Percentiles rank a stretch among this genome's conserved stretches.
These are phyloP conservation scores for Coniochaeta sp. DNA, from an alignment of 2,329 filamentous ascomycete genomes.

Conservation along the genomic window DNA sequence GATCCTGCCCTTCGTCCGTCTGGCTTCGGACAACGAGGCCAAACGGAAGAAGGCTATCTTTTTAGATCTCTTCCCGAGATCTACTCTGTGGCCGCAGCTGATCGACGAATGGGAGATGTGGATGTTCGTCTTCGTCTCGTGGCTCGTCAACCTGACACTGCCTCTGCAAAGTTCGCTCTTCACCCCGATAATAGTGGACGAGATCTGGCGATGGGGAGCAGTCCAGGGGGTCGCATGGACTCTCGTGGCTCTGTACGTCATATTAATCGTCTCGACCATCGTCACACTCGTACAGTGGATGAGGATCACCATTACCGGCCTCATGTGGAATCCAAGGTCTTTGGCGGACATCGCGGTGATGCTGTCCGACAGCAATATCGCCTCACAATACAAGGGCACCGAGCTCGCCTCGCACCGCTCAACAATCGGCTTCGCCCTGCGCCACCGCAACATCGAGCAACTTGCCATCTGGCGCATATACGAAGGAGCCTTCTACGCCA, in stretches of 20 bases:
- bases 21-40: slow-evolving; percentile 58
- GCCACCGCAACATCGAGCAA: slow-evolving; percentile 55
- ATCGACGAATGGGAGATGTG: slow-evolving; percentile 60
- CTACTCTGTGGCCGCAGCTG: slow-evolving; percentile 57
- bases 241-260: slow-evolving; percentile 64
- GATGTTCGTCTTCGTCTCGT: slow-evolving; percentile 60
- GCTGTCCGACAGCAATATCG: slow-evolving; percentile 71
- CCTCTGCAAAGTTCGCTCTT: slow-evolving; percentile 77
- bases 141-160: slow-evolving; percentile 72
- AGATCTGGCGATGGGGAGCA: slow-evolving; percentile 70
- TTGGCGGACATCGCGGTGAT: slow-evolving; percentile 76
- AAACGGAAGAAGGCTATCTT: slow-evolving; percentile 60
- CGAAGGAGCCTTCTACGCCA: slow-evolving; percentile 69
- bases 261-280: slow-evolving; percentile 52
- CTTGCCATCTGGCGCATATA: slow-evolving; percentile 83
- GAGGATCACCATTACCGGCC: slow-evolving; percentile 57
- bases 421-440: slow-evolving; percentile 46
- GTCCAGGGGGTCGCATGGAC: slow-evolving; percentile 75
- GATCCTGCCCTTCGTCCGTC: slow-evolving; percentile 68
- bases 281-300: slow-evolving; percentile 52
- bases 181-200: slow-evolving; percentile 50
- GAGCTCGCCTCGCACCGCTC: slow-evolving; percentile 49
- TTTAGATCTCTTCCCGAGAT: slow-evolving; percentile 59
- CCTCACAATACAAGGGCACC: slow-evolving; percentile 63
- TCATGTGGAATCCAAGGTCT: slow-evolving; percentile 79